Base-by-base conservation (phyloP, 2,329 filamentous ascomycete species). In the Chaetomiaceae sp. region DNA sequence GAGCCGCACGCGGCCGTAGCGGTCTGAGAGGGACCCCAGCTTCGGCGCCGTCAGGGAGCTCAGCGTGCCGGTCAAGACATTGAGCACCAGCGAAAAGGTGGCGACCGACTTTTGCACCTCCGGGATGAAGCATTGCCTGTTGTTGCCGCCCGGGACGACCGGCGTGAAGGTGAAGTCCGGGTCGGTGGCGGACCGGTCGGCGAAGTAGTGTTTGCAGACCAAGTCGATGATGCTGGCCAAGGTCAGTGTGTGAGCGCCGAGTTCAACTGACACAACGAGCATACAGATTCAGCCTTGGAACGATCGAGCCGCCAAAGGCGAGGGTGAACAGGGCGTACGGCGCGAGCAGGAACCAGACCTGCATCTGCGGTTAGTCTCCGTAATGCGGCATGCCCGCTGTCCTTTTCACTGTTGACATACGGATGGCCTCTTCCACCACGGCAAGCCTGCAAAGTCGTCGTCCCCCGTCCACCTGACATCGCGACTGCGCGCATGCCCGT, bases 251-350 rank as follows among this genome's bases (percentile, higher is more conserved):
- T n/a, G 6, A 6, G 5, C 14, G 20, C 14, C 15, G 19, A 15
- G 22, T 4, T 3, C 4, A 29, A 33, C 6, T 9, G 14, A n/a
- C 0, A 20, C 1, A 1, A 5, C 1, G 38, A 22, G 63, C 79
- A 68, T 70, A 83, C 71, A 96, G 73, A 65, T 96, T 95, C 58
- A 96, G 77, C 68, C 88, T 94, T 9, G 92, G 91, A 8, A 96
- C 89, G 7, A 94, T 76, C 6, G 89, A 81, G 53, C 89, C 90
- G 29, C 92, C 94, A 69, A 94, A 92, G 0, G 91, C 91, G 50
- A 95, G 75, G 0, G 90, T 89, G 66, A 90, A 92, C 40, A 96
- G 71, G 52, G 88, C 77, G 69, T 91, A 94, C 0, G 91, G 88
- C 0, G 81, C 82, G 7, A 97, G 69, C 4, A 97, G 77, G 89